phyloP scores from a whole-genome alignment of 768 basidiomycete genomes.

The Podaxis carcinomalis region DNA sequence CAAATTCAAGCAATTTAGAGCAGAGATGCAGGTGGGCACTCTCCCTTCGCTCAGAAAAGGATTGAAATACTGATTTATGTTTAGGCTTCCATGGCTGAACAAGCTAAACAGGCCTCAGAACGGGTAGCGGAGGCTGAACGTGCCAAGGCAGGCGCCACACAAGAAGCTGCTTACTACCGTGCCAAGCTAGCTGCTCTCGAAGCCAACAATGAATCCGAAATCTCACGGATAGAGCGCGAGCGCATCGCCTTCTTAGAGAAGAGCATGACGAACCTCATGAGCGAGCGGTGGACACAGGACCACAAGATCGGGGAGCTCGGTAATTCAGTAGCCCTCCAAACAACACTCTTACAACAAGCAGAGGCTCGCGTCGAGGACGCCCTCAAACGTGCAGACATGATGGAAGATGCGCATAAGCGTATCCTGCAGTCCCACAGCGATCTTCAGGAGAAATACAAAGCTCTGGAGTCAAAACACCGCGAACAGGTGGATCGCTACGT shows the following conservation, averaged over 20 bases:
- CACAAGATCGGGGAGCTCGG: constrained; percentile 67
- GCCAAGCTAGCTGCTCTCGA: constrained; percentile 92
- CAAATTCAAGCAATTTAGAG: constrained; percentile 84
- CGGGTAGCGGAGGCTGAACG: constrained; percentile 78
- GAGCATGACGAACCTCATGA: constrained; percentile 55
- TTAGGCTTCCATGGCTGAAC: constrained; percentile 69
- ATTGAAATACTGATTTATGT: constrained; percentile 6
- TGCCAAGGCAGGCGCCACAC: constrained; percentile 69
- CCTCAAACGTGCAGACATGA: constrained; percentile 66
- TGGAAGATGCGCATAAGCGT: constrained; percentile 66
- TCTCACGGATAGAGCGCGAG: constrained; percentile 71
- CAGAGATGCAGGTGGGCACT: constrained; percentile 72
- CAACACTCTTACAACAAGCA: constrained; percentile 73
- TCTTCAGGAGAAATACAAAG: constrained; percentile 59
- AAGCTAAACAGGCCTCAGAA: constrained; percentile 74
- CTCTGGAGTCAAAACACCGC: constrained; percentile 60
- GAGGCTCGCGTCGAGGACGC: constrained; percentile 76
- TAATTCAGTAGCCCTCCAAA: constrained; percentile 73
- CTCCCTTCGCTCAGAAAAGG: not conserved
- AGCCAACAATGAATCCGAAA: constrained; percentile 57
- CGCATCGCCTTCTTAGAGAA: constrained; percentile 73
- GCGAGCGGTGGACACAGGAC: constrained; percentile 63
- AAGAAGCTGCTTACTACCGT: constrained; percentile 95
- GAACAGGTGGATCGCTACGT: constrained; percentile 77
- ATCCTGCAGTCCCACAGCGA: constrained; percentile 62